Evolutionary conservation across 2,329 filamentous ascomycete species (phyloP).

Genomic region (Bisporella sp.): DNA sequence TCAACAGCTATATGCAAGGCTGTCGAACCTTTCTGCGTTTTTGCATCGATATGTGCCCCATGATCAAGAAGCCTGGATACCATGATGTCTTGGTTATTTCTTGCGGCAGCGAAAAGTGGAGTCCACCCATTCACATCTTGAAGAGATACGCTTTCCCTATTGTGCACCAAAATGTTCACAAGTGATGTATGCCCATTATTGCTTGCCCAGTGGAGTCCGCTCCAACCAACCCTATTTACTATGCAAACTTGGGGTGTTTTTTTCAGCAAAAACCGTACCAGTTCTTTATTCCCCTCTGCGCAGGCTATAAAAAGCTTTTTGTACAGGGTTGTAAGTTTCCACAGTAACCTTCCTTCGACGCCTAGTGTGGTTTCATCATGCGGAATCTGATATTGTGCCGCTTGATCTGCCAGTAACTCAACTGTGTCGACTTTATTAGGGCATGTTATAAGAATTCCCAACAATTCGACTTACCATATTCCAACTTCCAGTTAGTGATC

Average conservation of each 20-base stretch:
- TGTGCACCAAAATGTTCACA: neutral
- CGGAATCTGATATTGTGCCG: slow-evolving; percentile 3
- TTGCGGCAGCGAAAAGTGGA: slow-evolving; percentile 2
- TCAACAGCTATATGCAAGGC: slow-evolving; percentile 6
- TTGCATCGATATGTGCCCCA: slow-evolving; percentile 7
- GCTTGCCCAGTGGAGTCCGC: slow-evolving; percentile 5
- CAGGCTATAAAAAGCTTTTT: slow-evolving; percentile 6
- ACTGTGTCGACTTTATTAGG: slow-evolving; percentile 2
- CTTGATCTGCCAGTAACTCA: slow-evolving; percentile 5
- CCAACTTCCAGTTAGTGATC: slow-evolving; percentile 6
- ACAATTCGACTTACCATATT: slow-evolving; percentile 5
- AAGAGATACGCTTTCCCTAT: slow-evolving; percentile 1
- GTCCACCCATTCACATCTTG: slow-evolving; percentile 8
- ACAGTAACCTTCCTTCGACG: slow-evolving; percentile 6
- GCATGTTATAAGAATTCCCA: neutral
- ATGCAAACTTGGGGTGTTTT: neutral
- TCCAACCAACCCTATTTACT: slow-evolving; percentile 2
- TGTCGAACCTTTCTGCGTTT: slow-evolving; percentile 2
- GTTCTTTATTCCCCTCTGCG: slow-evolving; percentile 5
- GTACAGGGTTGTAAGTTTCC: slow-evolving; percentile 7
- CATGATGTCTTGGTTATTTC: slow-evolving; percentile 2
- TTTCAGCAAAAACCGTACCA: slow-evolving; percentile 3
- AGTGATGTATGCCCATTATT: slow-evolving; percentile 4
- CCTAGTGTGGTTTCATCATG: slow-evolving; percentile 1
- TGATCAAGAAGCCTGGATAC: neutral